Evolutionary conservation across 345 rosid species (phyloP).

Genomic region (Limnanthes douglasii): DNA sequence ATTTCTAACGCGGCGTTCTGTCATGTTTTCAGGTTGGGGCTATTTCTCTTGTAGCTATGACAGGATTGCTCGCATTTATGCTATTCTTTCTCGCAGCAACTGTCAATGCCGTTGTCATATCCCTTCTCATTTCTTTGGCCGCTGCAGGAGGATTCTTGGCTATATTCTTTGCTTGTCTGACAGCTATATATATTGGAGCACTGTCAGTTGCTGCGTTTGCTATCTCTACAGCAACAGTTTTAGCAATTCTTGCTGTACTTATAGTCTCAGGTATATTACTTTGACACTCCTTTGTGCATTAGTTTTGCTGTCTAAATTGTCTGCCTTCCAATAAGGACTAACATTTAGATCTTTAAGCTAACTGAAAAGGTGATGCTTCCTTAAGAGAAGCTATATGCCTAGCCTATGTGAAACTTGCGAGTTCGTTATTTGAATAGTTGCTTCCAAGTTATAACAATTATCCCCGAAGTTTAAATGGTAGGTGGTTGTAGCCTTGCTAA

Average conservation of each 20-base stretch:
- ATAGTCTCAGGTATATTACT: conserved; percentile 51
- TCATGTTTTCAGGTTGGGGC: conserved; percentile 53
- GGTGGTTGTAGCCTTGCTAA: too few relatives aligned
- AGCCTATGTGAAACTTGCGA: too few relatives aligned
- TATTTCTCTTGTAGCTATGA: conserved; percentile 41
- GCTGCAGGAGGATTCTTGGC: conserved; percentile 86
- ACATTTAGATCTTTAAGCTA: too few relatives aligned
- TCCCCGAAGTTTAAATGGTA: too few relatives aligned
- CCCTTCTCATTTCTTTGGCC: conserved; percentile 70
- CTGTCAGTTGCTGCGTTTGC: conserved; percentile 53
- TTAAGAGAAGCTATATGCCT: not conserved
- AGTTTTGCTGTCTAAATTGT: not conserved
- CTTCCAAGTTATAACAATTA: too few relatives aligned
- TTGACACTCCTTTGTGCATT: too few relatives aligned
- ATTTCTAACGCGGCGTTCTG: too few relatives aligned
- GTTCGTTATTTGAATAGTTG: too few relatives aligned
- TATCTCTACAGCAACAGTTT: conserved; percentile 50
- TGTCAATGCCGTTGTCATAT: conserved; percentile 47
- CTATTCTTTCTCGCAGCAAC: conserved; percentile 80
- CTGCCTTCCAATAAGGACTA: not conserved
- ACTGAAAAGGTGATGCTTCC: not conserved
- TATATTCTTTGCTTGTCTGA: conserved; percentile 46
- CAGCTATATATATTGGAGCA: conserved; percentile 70
- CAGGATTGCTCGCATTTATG: conserved; percentile 57
- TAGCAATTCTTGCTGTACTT: conserved; percentile 36